Percentiles rank a stretch among this genome's conserved stretches.
phyloP scores from a whole-genome alignment of 2,329 filamentous ascomycete species.

The Sordariomycetes sp. region DNA sequence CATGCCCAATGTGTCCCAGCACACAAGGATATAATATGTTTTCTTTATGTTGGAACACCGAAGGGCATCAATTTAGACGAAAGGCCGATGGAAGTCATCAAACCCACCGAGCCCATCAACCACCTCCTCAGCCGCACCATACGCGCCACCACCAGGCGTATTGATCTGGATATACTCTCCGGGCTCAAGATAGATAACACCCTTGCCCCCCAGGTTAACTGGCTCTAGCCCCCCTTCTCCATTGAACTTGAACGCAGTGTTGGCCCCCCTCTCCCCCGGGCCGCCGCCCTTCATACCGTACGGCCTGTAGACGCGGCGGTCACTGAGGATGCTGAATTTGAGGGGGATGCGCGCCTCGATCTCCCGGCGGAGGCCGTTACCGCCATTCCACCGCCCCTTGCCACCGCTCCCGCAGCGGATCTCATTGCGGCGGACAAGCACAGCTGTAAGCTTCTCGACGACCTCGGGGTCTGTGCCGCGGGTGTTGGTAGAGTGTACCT shows the following conservation, averaged over 20 bases:
- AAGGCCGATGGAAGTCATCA: not conserved
- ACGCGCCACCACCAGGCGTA: constrained; percentile 55
- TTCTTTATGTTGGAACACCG: no score
- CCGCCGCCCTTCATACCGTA: constrained; percentile 66
- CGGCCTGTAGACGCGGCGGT: constrained; percentile 64
- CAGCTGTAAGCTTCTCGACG: constrained; percentile 51
- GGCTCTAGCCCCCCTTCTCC: constrained; percentile 14
- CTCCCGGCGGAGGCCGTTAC: constrained; percentile 61
- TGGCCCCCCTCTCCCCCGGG: constrained; percentile 57
- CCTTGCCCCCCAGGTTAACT: constrained; percentile 50
- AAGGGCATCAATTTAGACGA: not conserved
- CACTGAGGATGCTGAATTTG: constrained; percentile 69
- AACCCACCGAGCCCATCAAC: not conserved
- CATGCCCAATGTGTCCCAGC: no score
- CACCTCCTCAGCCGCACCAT: constrained; percentile 25
- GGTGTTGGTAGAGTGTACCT: constrained; percentile 59
- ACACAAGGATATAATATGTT: no score
- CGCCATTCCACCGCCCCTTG: constrained; percentile 41
- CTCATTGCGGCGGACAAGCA: constrained; percentile 60
- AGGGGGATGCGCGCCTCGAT: constrained; percentile 74
- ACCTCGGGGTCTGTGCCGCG: constrained; percentile 51
- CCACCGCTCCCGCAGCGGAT: constrained; percentile 55
- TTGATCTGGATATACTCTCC: constrained; percentile 51
- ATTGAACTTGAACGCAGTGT: constrained; percentile 21
- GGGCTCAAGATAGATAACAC: constrained; percentile 43